Conservation (phyloP, 2,329 filamentous ascomycete species). For the Leptoxyphium fumago region DNA sequence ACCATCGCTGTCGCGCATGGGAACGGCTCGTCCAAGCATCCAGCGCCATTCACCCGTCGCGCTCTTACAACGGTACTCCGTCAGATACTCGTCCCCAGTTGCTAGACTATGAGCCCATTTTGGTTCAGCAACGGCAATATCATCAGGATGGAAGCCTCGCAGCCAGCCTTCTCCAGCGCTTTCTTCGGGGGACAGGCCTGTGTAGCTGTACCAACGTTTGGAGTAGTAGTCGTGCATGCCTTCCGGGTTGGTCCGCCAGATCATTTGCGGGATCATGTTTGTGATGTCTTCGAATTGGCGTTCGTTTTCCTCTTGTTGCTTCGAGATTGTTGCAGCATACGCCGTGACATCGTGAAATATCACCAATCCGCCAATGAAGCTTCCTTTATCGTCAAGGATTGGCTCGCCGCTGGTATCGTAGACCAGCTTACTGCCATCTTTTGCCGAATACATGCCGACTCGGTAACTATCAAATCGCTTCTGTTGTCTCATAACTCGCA, state of each 20-base stretch:
- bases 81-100: slow-evolving; percentile 54
- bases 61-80: slow-evolving; percentile 55
- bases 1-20: slow-evolving; percentile 51
- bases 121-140: slow-evolving; percentile 40
- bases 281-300: slow-evolving; percentile 62
- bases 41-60: slow-evolving; percentile 59
- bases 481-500: slow-evolving; percentile 47
- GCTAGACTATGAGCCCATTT: slow-evolving; percentile 48
- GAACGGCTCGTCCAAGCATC: slow-evolving; percentile 61
- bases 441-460: slow-evolving; percentile 47
- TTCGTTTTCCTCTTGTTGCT: slow-evolving; percentile 52
- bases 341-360: slow-evolving; percentile 58
- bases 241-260: slow-evolving; percentile 54
- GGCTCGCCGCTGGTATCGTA: slow-evolving; percentile 55
- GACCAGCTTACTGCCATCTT: slow-evolving; percentile 37
- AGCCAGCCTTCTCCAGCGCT: slow-evolving; percentile 50
- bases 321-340: slow-evolving; percentile 52
- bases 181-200: slow-evolving; percentile 47
- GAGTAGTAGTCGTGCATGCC: slow-evolving; percentile 56
- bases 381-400: slow-evolving; percentile 50
- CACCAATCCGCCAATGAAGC: slow-evolving; percentile 59
- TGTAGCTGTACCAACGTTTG: slow-evolving; percentile 39
- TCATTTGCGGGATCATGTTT: slow-evolving; percentile 43
- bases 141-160: slow-evolving; percentile 54
- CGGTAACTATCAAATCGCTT: slow-evolving; percentile 43